Evolutionary conservation across 805 yeast species (phyloP), one percentile per base, ranked within the genome.

Genomic region (Kazachstania martiniae): DNA sequence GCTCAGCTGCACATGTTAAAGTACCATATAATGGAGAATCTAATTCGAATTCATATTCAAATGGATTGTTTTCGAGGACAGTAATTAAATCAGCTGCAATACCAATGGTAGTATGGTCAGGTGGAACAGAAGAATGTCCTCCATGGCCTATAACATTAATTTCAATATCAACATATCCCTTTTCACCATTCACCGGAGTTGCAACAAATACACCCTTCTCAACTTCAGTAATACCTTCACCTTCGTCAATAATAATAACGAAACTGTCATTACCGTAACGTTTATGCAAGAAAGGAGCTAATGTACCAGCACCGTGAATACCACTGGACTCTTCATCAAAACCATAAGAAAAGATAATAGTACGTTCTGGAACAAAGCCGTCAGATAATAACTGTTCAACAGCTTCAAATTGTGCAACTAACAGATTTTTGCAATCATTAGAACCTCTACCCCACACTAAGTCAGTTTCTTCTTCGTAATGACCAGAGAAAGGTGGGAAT

Each of bases 111-210:
- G 93, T 81, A 48, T 83, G 91, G 29, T 72, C 77, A 2, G 87
- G 89, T 7, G 93, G 91, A n/a, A 68, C 53, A 7, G 87, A 77
- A 1, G 89, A 74, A 49, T 81, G 93, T 7, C 93, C 93, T 24
- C 93, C 93, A 10, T 74, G 72, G 14, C 81, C 74, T 16, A 58
- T 57, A 25, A 80, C 56, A 3, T 63, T 62, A 26, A 78, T 60
- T 18, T 52, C 51, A 28, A 76, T 54, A 36, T 74, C 76, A 13
- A 76, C 49, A 36, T 65, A 67, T 4, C 83, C 82, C 51, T 74
- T 75, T 47, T 77, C 81, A 13, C 72, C 74, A 10, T 77, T 70
- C 4, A 73, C 68, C 3, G 75, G 70, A 18, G 67, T 57, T 3
- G 77, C 71, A 37, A 72, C 61, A 21, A 66, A 65, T 29, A 66